phyloP scores from a whole-genome alignment of 2,329 filamentous ascomycete species.

The Blastomyces gilchristii region DNA sequence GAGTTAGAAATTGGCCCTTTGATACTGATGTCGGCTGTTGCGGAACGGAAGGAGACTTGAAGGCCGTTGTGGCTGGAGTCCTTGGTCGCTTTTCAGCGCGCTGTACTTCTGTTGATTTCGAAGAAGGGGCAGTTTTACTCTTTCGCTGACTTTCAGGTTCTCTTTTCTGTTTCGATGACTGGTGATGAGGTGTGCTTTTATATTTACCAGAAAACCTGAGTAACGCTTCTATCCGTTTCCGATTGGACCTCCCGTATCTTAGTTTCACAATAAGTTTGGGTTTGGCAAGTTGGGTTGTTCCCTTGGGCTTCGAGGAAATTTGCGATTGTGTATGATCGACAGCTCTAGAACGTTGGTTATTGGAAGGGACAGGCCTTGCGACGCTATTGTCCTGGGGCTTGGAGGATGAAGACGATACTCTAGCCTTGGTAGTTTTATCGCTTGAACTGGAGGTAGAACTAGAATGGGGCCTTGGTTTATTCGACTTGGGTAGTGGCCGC shows the following conservation, averaged over 20 bases:
- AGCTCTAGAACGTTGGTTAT: background rate
- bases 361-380: background rate
- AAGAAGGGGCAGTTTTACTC: conserved; percentile 12
- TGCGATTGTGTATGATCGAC: background rate
- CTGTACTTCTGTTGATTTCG: conserved; percentile 16
- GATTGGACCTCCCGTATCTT: conserved; percentile 43
- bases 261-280: conserved; percentile 38
- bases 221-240: conserved; percentile 38
- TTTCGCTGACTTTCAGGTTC: conserved; percentile 18
- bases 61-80: conserved; percentile 27
- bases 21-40: conserved; percentile 17
- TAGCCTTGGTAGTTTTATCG: conserved; percentile 12
- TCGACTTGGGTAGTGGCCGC: conserved; percentile 1
- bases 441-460: conserved; percentile 15
- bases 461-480: conserved; percentile 12
- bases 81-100: conserved; percentile 22
- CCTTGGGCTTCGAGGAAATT: background rate
- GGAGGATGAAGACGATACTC: conserved; percentile 9
- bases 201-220: conserved; percentile 35
- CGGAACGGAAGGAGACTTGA: conserved; percentile 26
- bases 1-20: conserved; percentile 28
- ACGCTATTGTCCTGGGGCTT: conserved; percentile 4
- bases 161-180: conserved; percentile 19
- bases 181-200: conserved; percentile 22
- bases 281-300: conserved; percentile 12